Base-by-base conservation (phyloP, 345 rosid species). In the Carallia brachiata region DNA sequence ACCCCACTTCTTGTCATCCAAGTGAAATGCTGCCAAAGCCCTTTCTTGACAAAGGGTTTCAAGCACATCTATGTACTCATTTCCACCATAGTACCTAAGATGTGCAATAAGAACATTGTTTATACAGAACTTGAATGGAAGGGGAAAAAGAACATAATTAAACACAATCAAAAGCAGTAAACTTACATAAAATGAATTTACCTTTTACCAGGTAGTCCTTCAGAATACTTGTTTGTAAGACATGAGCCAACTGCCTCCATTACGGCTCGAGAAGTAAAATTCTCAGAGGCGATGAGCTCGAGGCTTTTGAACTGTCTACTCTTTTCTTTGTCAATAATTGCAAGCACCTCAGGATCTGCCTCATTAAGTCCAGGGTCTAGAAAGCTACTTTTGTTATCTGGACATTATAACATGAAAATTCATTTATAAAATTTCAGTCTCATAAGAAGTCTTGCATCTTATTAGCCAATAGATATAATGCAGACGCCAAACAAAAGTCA, bases 241-340 rank as follows among this genome's bases (percentile, higher is more conserved):
- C 98, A 91, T 44, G 98, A 94, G 7, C 98, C 97, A 79, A 89
- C 91, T 17, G 97, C 94, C 79, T 91, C 96, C 97, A 94, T 91
- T 66, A 94, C 98, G 1, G 95, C 97, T 63, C 87, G 87, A 18
- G 97, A 94, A 1, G 97, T 94, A 77, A 94, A 94, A 69, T 94
- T 94, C 85, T 89, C 98, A 0, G 98, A 94, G 5, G 97, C 97
- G 74, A 89, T 91, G 68, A 94, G 95, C 83, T 90, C 97, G 69
- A 94, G 95, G 76, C 95, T 94, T 79, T 79, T 89, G 63, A 89
- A 94, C 48, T 94, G 97, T 80, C 98, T 85, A 66, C 84, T 80
- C 79, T 91, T 91, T 75, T 94, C 98, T 82, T 84, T 91, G 12
- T 58, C 67, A 71, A 91, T 83, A 65, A 94, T 87, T 1, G 73